Percentiles rank a stretch among this genome's conserved stretches.
Evolutionary conservation across 371 early-diverging fungal genomes (phyloP).

Genomic region (Phascolomyces articulosus): DNA sequence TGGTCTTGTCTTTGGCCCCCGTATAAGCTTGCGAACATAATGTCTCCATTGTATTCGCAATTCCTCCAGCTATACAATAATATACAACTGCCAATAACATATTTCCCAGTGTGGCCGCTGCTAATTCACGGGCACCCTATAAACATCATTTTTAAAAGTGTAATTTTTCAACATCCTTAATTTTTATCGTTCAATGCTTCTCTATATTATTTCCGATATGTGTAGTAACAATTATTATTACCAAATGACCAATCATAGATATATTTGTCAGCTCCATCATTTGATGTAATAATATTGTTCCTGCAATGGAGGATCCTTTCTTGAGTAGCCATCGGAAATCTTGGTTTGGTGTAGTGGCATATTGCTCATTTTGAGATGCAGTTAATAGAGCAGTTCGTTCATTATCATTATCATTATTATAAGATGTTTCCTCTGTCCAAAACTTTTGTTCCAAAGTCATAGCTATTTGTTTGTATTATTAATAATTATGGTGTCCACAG

Average conservation of each 20-base stretch:
- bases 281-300: conserved; percentile 61
- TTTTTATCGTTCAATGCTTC: too few species aligned
- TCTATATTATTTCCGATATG: neutral
- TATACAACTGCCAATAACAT: conserved; percentile 6
- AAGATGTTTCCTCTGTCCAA: neutral
- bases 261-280: conserved; percentile 44
- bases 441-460: neutral
- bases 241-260: conserved; percentile 80
- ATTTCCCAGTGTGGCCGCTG: conserved; percentile 13
- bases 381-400: neutral
- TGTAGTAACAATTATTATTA: conserved; percentile 16
- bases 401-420: neutral
- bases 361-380: neutral
- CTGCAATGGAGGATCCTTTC: conserved; percentile 7
- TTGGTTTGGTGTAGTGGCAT: neutral
- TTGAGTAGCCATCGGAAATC: conserved; percentile 62
- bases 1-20: conserved; percentile 66
- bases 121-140: conserved; percentile 11
- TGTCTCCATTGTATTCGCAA: conserved; percentile 78
- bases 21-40: conserved; percentile 89
- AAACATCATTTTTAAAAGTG: neutral
- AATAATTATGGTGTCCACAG: too few species aligned
- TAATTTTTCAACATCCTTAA: too few species aligned
- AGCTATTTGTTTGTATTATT: neutral
- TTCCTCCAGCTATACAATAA: conserved; percentile 23